These are phyloP conservation scores for Rosa hybrid DNA, from an alignment of 331 rosid species.

Conservation along the genomic window DNA sequence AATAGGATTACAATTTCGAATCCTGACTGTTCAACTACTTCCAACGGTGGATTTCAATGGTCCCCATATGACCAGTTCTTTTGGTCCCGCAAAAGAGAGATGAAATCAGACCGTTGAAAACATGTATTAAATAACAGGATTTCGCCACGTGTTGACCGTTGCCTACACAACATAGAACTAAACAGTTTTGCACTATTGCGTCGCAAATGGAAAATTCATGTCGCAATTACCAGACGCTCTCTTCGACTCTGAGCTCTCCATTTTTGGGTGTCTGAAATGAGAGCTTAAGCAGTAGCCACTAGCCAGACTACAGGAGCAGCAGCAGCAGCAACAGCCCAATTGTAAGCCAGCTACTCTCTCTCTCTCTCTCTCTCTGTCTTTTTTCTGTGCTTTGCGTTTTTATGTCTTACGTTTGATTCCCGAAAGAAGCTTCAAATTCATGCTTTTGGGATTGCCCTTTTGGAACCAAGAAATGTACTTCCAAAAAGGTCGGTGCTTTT, in stretches of 20 bases:
- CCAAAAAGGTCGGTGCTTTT: background rate
- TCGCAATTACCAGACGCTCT: background rate
- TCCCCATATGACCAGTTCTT: no score
- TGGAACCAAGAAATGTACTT: background rate
- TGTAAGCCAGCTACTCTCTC: background rate
- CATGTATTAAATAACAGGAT: background rate
- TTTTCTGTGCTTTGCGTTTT: background rate
- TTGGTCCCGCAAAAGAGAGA: no score
- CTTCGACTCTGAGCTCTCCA: background rate
- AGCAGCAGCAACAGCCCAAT: background rate
- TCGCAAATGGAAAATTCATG: background rate
- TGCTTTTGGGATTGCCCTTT: background rate
- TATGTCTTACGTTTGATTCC: background rate
- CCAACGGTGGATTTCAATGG: no score
- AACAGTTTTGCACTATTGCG: background rate
- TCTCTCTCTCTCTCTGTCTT: constrained; percentile 1
- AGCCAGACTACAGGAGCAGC: background rate
- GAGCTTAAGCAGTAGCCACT: background rate
- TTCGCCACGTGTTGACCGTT: background rate
- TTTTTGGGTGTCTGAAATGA: background rate
- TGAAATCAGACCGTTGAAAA: background rate
- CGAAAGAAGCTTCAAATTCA: background rate
- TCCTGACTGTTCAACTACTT: no score
- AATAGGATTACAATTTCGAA: no score
- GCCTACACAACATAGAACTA: background rate